Evolutionary conservation across 805 yeast genomes (phyloP).

Genomic region (Tetrapisispora iriomotensis): DNA sequence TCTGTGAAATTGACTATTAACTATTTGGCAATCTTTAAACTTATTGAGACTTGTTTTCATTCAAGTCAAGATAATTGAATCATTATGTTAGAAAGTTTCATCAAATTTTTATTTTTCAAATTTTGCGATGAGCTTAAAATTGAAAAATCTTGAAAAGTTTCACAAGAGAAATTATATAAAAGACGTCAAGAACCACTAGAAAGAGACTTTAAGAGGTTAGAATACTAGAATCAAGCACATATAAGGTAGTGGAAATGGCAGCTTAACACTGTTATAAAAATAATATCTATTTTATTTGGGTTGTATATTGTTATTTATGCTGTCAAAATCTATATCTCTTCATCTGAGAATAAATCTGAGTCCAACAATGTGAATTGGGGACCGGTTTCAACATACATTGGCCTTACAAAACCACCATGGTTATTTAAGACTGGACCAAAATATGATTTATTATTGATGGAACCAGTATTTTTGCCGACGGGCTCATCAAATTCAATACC

Average conservation of each 20-base stretch:
- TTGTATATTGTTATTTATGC: neutral
- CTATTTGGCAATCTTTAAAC: too few species aligned
- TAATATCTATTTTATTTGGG: too few species aligned
- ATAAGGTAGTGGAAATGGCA: too few species aligned
- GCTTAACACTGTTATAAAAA: too few species aligned
- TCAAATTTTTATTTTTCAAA: neutral
- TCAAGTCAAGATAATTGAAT: too few species aligned
- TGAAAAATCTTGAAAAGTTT: neutral
- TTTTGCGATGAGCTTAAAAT: constrained; percentile 1
- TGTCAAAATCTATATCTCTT: constrained; percentile 30
- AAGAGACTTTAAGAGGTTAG: too few species aligned
- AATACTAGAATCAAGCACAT: too few species aligned
- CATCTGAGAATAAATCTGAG: constrained; percentile 36
- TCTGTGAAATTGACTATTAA: too few species aligned
- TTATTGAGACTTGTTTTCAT: too few species aligned
- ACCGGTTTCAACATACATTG: constrained; percentile 55
- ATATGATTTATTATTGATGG: constrained; percentile 47
- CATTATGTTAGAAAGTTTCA: too few species aligned
- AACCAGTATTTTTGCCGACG: constrained; percentile 77
- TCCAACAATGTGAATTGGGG: constrained; percentile 39
- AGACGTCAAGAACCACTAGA: too few species aligned
- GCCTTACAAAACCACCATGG: constrained; percentile 74
- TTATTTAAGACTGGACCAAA: constrained; percentile 44
- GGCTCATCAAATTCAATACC: constrained; percentile 85
- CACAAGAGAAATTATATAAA: too few species aligned